A percentile compares a stretch with the other conserved stretches of the same genome.
These are phyloP conservation scores for Prunus armeniaca DNA, from an alignment of 306 rosid genomes.

Conservation along the genomic window DNA sequence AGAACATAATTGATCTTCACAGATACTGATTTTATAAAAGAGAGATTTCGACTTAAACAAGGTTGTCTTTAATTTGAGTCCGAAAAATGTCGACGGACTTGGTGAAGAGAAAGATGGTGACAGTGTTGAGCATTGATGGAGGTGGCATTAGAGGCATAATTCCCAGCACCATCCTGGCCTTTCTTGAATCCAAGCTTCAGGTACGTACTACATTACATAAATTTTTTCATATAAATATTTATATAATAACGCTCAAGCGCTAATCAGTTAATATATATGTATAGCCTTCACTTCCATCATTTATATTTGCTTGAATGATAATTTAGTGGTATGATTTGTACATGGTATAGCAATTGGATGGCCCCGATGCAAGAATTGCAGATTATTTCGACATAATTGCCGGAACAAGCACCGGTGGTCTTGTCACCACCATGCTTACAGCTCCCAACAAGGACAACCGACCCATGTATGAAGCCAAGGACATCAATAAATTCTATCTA, in stretches of 20 bases:
- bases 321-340: background rate
- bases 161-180: conserved; percentile 27
- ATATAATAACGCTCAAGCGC: too few species aligned
- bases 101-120: conserved; percentile 22
- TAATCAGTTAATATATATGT: background rate
- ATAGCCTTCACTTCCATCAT: background rate
- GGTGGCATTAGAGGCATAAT: conserved; percentile 47
- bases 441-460: conserved; percentile 29
- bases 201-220: background rate
- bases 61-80: background rate
- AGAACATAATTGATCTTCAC: background rate
- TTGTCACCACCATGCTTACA: conserved; percentile 38
- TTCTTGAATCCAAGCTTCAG: conserved; percentile 44
- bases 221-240: background rate
- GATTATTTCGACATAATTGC: conserved; percentile 38
- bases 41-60: background rate
- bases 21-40: background rate
- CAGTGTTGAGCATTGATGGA: conserved; percentile 53
- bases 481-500: conserved; percentile 20
- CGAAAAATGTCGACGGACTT: conserved; percentile 3
- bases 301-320: background rate
- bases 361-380: conserved; percentile 32
- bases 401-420: conserved; percentile 45
- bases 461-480: conserved; percentile 29
- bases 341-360: conserved; percentile 27